Evolutionary conservation across 2,329 filamentous ascomycete genomes (phyloP).

Genomic region (Byssothecium circinans): DNA sequence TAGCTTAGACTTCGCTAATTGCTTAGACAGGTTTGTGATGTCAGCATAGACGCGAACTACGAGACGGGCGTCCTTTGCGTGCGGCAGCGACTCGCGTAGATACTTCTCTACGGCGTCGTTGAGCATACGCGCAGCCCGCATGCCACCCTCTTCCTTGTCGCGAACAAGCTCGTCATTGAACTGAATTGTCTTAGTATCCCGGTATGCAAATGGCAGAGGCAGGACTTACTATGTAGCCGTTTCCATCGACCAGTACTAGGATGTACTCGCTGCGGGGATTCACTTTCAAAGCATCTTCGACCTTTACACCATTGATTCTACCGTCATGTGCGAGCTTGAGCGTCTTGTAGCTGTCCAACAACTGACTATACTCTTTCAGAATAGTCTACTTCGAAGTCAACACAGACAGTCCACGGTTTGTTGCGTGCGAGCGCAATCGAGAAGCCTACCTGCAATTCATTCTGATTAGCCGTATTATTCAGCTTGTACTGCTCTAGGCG

Average conservation of each 20-base stretch:
- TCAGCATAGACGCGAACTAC: slow-evolving; percentile 62
- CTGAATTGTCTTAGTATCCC: slow-evolving; percentile 12
- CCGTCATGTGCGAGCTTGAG: slow-evolving; percentile 62
- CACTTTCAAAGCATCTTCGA: slow-evolving; percentile 31
- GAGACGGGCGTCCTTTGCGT: slow-evolving; percentile 53
- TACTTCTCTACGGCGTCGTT: slow-evolving; percentile 53
- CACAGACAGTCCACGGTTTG: not conserved
- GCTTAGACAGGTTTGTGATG: slow-evolving; percentile 56
- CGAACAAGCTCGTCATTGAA: slow-evolving; percentile 56
- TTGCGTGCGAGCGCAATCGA: too few relatives aligned
- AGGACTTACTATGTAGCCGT: slow-evolving; percentile 54
- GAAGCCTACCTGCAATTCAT: slow-evolving; percentile 8
- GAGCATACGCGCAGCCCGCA: slow-evolving; percentile 57
- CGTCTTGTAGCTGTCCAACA: slow-evolving; percentile 58
- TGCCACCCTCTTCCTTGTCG: slow-evolving; percentile 57
- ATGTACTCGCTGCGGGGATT: slow-evolving; percentile 59
- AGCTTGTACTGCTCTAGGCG: slow-evolving; percentile 32
- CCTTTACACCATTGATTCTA: slow-evolving; percentile 45
- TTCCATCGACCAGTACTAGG: slow-evolving; percentile 63
- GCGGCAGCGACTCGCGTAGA: slow-evolving; percentile 23
- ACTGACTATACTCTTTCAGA: slow-evolving; percentile 45
- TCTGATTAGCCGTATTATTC: slow-evolving; percentile 23
- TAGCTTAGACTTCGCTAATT: slow-evolving; percentile 53
- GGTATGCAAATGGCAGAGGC: not conserved
- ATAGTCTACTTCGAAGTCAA: slow-evolving; percentile 28